phyloP scores from a whole-genome alignment of 768 basidiomycete species.

The Phylloporus sp. region DNA sequence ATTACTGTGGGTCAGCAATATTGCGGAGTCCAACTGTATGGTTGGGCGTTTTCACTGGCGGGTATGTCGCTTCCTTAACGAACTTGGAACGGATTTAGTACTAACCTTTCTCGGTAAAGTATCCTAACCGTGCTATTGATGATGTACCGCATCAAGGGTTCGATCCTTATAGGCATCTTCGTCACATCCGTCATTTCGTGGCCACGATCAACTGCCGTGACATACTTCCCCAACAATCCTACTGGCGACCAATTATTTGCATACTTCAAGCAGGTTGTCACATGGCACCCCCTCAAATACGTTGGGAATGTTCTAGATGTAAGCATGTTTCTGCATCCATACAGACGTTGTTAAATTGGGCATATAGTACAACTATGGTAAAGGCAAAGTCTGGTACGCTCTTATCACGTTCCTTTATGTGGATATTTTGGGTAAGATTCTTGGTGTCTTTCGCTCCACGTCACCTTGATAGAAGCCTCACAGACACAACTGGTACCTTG shows the following conservation, averaged over 20 bases:
- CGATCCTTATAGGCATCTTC: conserved; percentile 80
- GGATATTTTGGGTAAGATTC: conserved; percentile 64
- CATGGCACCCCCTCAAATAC: conserved; percentile 60
- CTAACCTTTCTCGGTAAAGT: conserved; percentile 31
- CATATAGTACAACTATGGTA: conserved; percentile 46
- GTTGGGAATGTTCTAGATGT: conserved; percentile 70
- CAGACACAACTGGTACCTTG: conserved; percentile 60
- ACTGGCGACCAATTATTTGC: conserved; percentile 71
- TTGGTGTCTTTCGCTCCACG: not conserved
- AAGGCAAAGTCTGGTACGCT: conserved; percentile 82
- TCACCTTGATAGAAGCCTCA: not conserved
- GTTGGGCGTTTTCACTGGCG: conserved; percentile 85
- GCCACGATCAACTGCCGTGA: conserved; percentile 79
- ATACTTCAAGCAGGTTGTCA: conserved; percentile 82
- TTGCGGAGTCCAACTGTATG: conserved; percentile 77
- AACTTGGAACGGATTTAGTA: not conserved
- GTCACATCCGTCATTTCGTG: conserved; percentile 83
- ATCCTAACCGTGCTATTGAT: conserved; percentile 76
- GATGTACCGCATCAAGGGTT: conserved; percentile 81
- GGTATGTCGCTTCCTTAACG: conserved; percentile 41
- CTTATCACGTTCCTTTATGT: conserved; percentile 88
- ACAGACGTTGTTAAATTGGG: conserved; percentile 4
- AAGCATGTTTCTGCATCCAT: conserved; percentile 20
- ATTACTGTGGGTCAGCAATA: conserved; percentile 62
- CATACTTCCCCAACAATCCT: conserved; percentile 72